Evolutionary conservation across 2,329 filamentous ascomycete species (phyloP).

Genomic region (Parastagonospora avenae): DNA sequence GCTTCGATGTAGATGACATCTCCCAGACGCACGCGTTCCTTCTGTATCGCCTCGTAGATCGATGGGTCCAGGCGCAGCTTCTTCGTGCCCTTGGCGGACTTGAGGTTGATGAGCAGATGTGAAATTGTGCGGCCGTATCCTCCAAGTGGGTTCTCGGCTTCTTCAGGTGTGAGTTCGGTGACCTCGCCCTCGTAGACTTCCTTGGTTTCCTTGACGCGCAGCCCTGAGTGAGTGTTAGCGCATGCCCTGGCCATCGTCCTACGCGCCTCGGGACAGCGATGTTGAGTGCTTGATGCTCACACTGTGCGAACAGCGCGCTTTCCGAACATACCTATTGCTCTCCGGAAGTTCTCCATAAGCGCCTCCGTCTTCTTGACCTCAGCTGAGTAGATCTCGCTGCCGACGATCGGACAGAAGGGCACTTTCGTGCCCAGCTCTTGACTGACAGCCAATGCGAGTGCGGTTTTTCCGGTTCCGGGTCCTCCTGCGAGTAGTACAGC

Average conservation of each 20-base stretch:
- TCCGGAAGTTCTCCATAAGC: slow-evolving; percentile 98
- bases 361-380: slow-evolving; percentile 99
- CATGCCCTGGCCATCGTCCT: neutral
- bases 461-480: slow-evolving; percentile 93
- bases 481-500: slow-evolving; percentile 93
- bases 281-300: neutral
- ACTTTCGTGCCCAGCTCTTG: slow-evolving; percentile 98
- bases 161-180: slow-evolving; percentile 94
- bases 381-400: slow-evolving; percentile 95
- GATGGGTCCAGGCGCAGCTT: slow-evolving; percentile 95
- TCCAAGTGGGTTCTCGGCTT: slow-evolving; percentile 95
- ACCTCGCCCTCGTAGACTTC: slow-evolving; percentile 99
- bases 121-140: slow-evolving; percentile 98
- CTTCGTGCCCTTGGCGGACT: slow-evolving; percentile 96
- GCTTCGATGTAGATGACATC: slow-evolving; percentile 99
- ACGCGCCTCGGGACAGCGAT: neutral
- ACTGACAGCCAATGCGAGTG: slow-evolving; percentile 90
- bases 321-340: slow-evolving; percentile 75
- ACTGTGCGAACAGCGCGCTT: neutral
- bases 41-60: slow-evolving; percentile 99
- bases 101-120: slow-evolving; percentile 90
- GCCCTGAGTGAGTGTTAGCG: slow-evolving; percentile 49
- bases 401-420: slow-evolving; percentile 96
- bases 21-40: slow-evolving; percentile 93
- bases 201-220: slow-evolving; percentile 97